A percentile compares a stretch with the other conserved stretches of the same genome.
Evolutionary conservation across 2,329 filamentous ascomycete genomes (phyloP).

Genomic region (Sclerotinia nivalis): DNA sequence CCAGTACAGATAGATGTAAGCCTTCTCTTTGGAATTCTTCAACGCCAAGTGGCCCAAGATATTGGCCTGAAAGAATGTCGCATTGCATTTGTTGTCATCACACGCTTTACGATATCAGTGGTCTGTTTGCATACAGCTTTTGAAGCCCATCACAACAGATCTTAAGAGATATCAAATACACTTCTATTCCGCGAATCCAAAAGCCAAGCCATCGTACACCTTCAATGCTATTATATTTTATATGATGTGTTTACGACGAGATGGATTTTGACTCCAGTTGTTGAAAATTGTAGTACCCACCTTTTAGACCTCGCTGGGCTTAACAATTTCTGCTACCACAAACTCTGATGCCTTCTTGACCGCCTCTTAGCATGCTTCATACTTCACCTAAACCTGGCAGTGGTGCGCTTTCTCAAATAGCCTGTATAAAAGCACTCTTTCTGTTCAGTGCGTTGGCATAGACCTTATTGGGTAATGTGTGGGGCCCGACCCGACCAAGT

Average conservation of each 20-base stretch:
- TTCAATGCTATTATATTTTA: neutral
- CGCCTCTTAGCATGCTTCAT: neutral
- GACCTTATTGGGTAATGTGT: conserved; percentile 19
- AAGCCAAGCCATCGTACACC: neutral
- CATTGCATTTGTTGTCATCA: conserved; percentile 8
- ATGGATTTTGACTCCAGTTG: neutral
- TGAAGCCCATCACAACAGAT: neutral
- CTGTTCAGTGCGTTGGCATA: conserved; percentile 23
- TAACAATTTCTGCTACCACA: neutral
- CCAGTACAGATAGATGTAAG: neutral
- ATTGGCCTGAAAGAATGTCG: neutral
- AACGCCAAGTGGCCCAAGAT: conserved; percentile 13
- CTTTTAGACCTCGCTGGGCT: neutral
- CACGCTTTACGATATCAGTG: neutral
- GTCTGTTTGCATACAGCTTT: neutral
- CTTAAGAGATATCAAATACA: neutral
- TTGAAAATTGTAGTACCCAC: neutral
- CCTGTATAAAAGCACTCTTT: neutral
- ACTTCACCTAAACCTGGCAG: neutral
- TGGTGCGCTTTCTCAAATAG: neutral
- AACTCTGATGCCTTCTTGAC: neutral
- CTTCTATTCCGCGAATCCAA: neutral
- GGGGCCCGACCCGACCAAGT: conserved; percentile 18
- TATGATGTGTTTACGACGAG: neutral
- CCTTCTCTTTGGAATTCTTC: neutral